Evolutionary conservation across 1,284 basidiomycete species (phyloP).

Genomic region (Phellopilus nigrolimitatus): DNA sequence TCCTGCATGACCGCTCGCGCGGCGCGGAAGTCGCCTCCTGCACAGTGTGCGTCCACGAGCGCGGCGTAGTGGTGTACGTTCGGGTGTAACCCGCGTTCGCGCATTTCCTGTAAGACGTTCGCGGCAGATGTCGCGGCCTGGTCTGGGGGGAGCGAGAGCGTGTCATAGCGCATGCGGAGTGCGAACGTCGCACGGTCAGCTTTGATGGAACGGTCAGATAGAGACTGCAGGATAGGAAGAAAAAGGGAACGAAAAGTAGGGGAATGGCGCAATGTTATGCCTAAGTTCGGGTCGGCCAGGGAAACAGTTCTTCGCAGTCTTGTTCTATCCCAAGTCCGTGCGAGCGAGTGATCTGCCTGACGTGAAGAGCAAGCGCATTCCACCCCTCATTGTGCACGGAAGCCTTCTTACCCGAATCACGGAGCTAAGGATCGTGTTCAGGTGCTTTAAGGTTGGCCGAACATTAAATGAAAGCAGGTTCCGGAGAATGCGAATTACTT

Average conservation of each 20-base stretch:
- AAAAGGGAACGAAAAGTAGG: conserved; percentile 34
- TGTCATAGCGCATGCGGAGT: conserved; percentile 59
- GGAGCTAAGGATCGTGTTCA: conserved; percentile 19
- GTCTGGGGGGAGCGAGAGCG: conserved; percentile 31
- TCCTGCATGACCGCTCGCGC: conserved; percentile 50
- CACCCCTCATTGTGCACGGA: conserved; percentile 35
- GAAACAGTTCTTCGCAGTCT: conserved; percentile 19
- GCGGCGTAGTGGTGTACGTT: conserved; percentile 64
- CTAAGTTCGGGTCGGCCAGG: conserved; percentile 46
- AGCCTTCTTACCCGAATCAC: conserved; percentile 14
- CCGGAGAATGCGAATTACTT: conserved; percentile 9
- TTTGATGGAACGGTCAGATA: conserved; percentile 43
- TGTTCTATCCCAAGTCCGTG: conserved; percentile 20
- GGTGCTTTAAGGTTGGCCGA: conserved; percentile 16
- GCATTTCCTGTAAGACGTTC: conserved; percentile 50
- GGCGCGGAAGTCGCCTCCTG: conserved; percentile 45
- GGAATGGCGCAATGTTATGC: conserved; percentile 35
- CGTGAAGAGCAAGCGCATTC: conserved; percentile 37
- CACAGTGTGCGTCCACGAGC: conserved; percentile 62
- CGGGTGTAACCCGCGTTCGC: conserved; percentile 59
- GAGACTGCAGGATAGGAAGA: conserved; percentile 41
- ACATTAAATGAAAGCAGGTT: conserved; percentile 3
- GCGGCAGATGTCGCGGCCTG: conserved; percentile 48
- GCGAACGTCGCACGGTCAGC: conserved; percentile 53
- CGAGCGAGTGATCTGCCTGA: conserved; percentile 18